Base-by-base conservation (phyloP, 2,329 filamentous ascomycete species). In the Mycogone perniciosa region DNA sequence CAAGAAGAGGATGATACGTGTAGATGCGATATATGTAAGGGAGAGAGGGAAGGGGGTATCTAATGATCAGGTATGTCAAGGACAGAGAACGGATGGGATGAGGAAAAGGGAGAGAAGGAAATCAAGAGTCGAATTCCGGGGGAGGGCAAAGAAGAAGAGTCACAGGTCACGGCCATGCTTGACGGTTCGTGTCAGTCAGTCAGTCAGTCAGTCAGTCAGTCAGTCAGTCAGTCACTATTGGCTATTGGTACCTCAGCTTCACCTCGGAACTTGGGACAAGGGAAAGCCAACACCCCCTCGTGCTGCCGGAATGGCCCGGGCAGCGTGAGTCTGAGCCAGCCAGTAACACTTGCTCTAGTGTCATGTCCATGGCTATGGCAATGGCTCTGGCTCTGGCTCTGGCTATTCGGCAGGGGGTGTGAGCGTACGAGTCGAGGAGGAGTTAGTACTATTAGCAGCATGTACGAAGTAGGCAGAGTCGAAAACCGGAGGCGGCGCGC, bases 221-320 rank as follows among this genome's bases (percentile, higher is more conserved):
- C 48, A 26, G 37, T 29, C 29, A 13, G 13, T 20, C 20, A 20
- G 20, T 20, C 20, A 20, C 20, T 20, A 20, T 20, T 6, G 35
- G n/a, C 35, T 38, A 38, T 38, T 38, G 20, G 35, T 38, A 38
- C 20, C 11, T 38, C n/a, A 7, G 38, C 44, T 31, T 46, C 50
- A 48, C 50, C 50, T 51, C 51, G 53, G 51, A 44, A 13, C 37
- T 38, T 39, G 30, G 44, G 40, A 20, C 11, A 35, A 35, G 33
- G 33, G 33, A 35, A 31, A 43, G 35, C 37, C 35, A 43, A 31
- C 42, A 13, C 48, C 33, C 40, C 26, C 45, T 38, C 26, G 31
- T 41, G 13, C 46, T 33, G 40, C 48, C 54, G 52, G 54, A 51
- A 54, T 48, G 48, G 52, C 48, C 54, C 54, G 54, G 52, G 13